Evolutionary conservation across 2,329 filamentous ascomycete species (phyloP), one percentile per base, ranked within the genome.

Genomic region (Aspergillus unguis): DNA sequence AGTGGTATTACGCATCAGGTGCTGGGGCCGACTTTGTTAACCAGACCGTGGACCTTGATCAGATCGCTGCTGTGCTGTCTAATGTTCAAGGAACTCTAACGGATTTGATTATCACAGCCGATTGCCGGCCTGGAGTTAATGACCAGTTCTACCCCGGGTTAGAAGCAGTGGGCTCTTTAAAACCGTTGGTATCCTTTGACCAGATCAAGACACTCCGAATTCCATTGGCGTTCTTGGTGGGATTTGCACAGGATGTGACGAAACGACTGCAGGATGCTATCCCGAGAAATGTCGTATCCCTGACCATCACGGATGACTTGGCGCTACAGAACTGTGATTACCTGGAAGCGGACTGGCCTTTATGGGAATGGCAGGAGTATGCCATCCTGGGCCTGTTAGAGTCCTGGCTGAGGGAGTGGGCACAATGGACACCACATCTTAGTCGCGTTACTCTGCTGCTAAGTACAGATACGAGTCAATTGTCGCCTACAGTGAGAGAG

Each of bases 391-490:
- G 6, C 41, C 5, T 44, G 27, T 26, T 44, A 5, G 27, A 31
- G 17, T 31, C 11, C 10, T 44, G 41, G 27, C 17, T 44, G 32
- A 17, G n/a, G 6, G 41, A 44, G 26, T 6, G 5, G 25, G 9
- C 40, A n/a, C 25, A 9, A 4, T 26, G 11, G 4, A 23, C 40
- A 2, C 26, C n/a, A 6, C 40, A 23, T n/a, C 40, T 23, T 11
- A n/a, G 10, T 3, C 7, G 2, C 40, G 28, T 42, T 10, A 42
- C 40, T 42, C 40, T 42, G 23, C 25, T 42, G 4, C 25, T 42
- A 23, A 23, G 27, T 42, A 88, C 87, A n/a, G 80, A 80, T 3
- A 33, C 31, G 10, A 33, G 10, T 33, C 31, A 33, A 33, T 33
- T 6, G 31, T 33, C 31, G 31, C 31, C 31, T 80, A 33, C 7